Base-by-base conservation (phyloP, 2,329 filamentous ascomycete genomes). In the Biscogniauxia mediterranea region DNA sequence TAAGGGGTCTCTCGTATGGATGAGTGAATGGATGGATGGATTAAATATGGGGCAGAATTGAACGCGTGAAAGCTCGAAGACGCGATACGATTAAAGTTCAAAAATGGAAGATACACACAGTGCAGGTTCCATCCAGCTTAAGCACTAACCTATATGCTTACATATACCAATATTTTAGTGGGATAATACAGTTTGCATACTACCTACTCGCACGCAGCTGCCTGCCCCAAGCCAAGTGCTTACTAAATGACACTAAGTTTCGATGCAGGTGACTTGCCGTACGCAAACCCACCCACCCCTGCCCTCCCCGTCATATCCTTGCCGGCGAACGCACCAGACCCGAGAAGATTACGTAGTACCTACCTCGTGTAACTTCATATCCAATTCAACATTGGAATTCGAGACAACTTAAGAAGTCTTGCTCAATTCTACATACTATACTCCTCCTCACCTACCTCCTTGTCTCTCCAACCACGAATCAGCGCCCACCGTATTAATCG, bases 31-130 rank as follows among this genome's bases (percentile, higher is more conserved):
- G 20, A 13, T 26, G n/a, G 23, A 32, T 32, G 7, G 28, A 32
- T 32, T 46, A n/a, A n/a, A n/a, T n/a, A 46, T 46, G 38, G 38
- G 38, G 38, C 38, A 46, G 49, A 26, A 21, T 21, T 21, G 17
- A 52, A 67, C 69, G 69, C 67, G 67, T 69, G 49, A 58, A 26
- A 15, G 19, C 8, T 21, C 11, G 20, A 52, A 50, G 67, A 69
- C 69, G 68, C 69, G 68, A 71, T 64, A 60, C 66, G 50, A 70
- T 68, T 68, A 69, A 68, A 66, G 51, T 66, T 32, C 61, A 20
- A 59, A 60, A 66, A 56, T 26, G 26, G 56, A 7, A 58, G 58
- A 61, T 32, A 32, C 7, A 32, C 28, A 32, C 21, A 51, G n/a
- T 51, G 15, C 49, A 23, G 17, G 9, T 8, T 19, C n/a, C 9